Conservation (phyloP, 345 rosid species). For the Abelmoschus esculentus region DNA sequence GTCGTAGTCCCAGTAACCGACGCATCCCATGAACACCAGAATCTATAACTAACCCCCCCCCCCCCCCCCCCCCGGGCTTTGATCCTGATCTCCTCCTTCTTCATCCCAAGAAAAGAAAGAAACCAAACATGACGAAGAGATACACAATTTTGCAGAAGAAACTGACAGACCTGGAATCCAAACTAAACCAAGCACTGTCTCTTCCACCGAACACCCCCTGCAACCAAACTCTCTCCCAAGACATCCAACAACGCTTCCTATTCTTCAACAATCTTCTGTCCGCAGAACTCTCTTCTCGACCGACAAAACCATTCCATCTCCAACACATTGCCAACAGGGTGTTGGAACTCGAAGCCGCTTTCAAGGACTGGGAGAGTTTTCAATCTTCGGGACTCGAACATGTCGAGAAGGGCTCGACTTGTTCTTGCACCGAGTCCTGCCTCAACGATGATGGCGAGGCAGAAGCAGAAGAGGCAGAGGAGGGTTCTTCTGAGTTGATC, state of each 20-base stretch:
- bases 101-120: background rate
- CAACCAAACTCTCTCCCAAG: conserved; percentile 15
- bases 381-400: too few species aligned
- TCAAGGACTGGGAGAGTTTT: too few species aligned
- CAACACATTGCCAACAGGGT: too few species aligned
- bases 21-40: background rate
- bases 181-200: conserved; percentile 18
- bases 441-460: too few species aligned
- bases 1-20: background rate
- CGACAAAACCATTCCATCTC: conserved; percentile 25
- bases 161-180: conserved; percentile 27
- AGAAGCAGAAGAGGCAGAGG: too few species aligned
- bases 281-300: conserved; percentile 32
- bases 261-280: conserved; percentile 35
- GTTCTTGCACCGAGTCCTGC: too few species aligned
- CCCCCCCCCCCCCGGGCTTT: background rate
- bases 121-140: conserved; percentile 19
- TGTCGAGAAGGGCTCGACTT: too few species aligned
- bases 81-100: background rate
- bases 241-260: conserved; percentile 28
- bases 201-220: conserved; percentile 10
- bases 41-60: too few species aligned
- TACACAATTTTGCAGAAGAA: conserved; percentile 32
- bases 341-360: too few species aligned
- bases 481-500: too few species aligned